phyloP scores from a whole-genome alignment of 2,329 filamentous ascomycete genomes.

The Ceratocystis variospora region DNA sequence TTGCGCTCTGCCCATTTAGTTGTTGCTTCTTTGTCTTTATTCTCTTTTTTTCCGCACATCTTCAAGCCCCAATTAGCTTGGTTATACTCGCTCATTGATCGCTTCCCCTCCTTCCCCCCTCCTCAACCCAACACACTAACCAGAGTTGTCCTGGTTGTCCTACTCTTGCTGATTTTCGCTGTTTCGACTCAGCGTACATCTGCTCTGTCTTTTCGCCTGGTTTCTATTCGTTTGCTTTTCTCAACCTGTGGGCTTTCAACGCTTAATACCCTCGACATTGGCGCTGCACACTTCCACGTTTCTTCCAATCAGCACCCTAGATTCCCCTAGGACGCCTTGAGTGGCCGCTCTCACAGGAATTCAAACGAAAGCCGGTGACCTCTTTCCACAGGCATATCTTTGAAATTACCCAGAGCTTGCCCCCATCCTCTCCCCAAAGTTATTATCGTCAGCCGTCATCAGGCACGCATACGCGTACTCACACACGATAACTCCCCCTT shows the following conservation, averaged over 20 bases:
- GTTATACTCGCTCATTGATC: background rate
- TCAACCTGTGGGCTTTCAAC: background rate
- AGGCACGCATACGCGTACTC: background rate
- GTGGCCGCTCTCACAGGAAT: constrained; percentile 17
- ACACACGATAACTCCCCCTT: background rate
- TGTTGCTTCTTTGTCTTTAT: background rate
- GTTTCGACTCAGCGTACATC: background rate
- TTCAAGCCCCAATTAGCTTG: background rate
- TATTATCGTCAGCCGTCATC: background rate
- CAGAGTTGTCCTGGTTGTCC: background rate
- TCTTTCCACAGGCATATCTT: background rate
- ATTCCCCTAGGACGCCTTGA: constrained; percentile 18
- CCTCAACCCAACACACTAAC: background rate
- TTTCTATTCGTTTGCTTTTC: background rate
- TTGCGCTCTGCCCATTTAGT: background rate
- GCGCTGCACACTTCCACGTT: background rate
- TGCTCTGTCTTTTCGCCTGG: background rate
- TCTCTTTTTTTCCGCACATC: background rate
- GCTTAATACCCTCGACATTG: background rate
- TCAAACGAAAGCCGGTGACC: background rate
- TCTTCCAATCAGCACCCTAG: background rate
- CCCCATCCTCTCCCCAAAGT: background rate
- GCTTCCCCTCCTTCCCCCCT: background rate
- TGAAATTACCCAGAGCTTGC: background rate
- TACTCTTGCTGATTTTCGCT: background rate